Conservation (phyloP, 2,329 filamentous ascomycete species). For the Nemania sp. region DNA sequence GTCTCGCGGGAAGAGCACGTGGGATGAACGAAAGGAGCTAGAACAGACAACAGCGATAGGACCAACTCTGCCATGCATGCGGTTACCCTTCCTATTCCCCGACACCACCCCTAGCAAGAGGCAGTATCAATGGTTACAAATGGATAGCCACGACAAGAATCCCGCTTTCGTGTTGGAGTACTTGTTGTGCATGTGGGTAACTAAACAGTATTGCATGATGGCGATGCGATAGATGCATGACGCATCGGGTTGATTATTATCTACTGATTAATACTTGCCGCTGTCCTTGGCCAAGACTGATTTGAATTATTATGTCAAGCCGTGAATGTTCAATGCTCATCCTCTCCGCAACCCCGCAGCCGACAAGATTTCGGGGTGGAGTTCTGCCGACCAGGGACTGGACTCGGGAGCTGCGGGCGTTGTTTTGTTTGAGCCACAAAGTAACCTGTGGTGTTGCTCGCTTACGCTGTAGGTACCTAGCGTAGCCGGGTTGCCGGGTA, state of each 20-base stretch:
- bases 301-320: slow-evolving; percentile 18
- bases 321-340: background rate
- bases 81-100: background rate
- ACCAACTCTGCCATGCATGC: slow-evolving; percentile 5
- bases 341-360: slow-evolving; percentile 16
- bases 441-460: background rate
- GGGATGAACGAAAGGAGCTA: background rate
- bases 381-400: slow-evolving; percentile 5
- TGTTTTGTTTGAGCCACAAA: no score
- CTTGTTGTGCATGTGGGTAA: no score
- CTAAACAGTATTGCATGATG: no score
- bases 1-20: slow-evolving; percentile 10
- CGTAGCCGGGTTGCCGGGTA: background rate
- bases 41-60: slow-evolving; percentile 1
- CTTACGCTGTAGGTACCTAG: background rate
- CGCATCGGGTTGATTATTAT: no score
- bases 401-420: no score
- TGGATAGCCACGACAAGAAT: no score
- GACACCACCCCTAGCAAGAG: background rate
- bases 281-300: slow-evolving; percentile 11
- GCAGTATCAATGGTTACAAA: background rate
- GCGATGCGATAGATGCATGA: no score
- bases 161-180: no score
- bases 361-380: slow-evolving; percentile 1
- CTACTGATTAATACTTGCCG: no score